These are phyloP conservation scores for Mediolabrus comicus DNA, from an alignment of 108 stramenopile species.

Conservation along the genomic window DNA sequence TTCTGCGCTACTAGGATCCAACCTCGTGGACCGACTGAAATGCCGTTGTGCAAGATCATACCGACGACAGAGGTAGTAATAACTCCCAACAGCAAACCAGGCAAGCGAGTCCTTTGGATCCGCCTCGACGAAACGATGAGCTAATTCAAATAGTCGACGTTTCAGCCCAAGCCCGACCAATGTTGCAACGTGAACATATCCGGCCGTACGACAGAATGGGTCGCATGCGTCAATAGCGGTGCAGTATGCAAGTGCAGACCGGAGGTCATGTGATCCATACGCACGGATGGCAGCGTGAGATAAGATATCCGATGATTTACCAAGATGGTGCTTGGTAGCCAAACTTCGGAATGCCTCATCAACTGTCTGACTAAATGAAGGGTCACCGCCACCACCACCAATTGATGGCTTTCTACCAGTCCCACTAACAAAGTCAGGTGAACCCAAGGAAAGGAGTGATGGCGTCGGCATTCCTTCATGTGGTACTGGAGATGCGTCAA, in stretches of 20 bases:
- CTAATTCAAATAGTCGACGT: slow-evolving; percentile 86
- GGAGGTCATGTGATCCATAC: slow-evolving; percentile 68
- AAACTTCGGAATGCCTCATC: slow-evolving; percentile 66
- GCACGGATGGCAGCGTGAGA: slow-evolving; percentile 75
- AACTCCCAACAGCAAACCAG: slow-evolving; percentile 95
- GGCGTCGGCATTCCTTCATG: slow-evolving; percentile 32
- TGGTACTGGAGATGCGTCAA: slow-evolving; percentile 15
- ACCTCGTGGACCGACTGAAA: slow-evolving; percentile 87
- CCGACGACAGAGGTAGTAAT: slow-evolving; percentile 86
- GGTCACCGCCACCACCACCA: background rate
- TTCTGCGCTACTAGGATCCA: slow-evolving; percentile 82
- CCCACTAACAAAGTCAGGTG: slow-evolving; percentile 13
- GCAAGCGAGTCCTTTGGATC: slow-evolving; percentile 77
- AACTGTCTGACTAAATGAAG: slow-evolving; percentile 26
- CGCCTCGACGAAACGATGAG: slow-evolving; percentile 92
- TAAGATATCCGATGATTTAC: slow-evolving; percentile 68
- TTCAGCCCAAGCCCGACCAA: slow-evolving; percentile 79
- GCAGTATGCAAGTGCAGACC: slow-evolving; percentile 59
- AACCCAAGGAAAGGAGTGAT: slow-evolving; percentile 11
- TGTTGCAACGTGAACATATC: slow-evolving; percentile 74
- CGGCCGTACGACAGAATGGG: slow-evolving; percentile 59
- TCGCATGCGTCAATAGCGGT: slow-evolving; percentile 64
- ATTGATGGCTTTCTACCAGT: slow-evolving; percentile 2
- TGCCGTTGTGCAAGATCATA: slow-evolving; percentile 92
- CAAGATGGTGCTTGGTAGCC: slow-evolving; percentile 52